Evolutionary conservation across 768 basidiomycete genomes (phyloP), one percentile per base, ranked within the genome.

Genomic region (Paxillus rubicundulus): DNA sequence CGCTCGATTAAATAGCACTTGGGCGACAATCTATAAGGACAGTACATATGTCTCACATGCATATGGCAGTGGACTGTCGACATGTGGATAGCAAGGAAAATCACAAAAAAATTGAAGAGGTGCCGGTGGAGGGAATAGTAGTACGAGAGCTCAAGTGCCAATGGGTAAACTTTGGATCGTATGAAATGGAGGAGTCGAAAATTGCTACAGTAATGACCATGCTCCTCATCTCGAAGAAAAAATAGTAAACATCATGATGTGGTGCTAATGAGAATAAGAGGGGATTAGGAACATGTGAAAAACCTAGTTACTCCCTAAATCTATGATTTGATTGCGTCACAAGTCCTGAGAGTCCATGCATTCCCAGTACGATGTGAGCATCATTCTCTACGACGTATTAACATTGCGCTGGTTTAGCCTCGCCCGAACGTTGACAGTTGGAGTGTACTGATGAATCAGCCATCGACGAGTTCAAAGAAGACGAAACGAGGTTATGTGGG

Each of bases 401-500:
- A 52, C 39, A 51, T 27, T 43, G 49, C 58, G 50, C 43, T 44
- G 30, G 45, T 52, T 49, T 40, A 49, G 49, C 53, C 42, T 37
- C 39, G 36, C 33, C 40, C 47, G 50, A 52, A 55, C 41, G 49
- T 30, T 20, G 39, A 40, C 46, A 48, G 45, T 40, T 52, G 34
- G 56, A 33, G 30, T 50, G 58, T 46, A 54, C 54, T 38, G 45
- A 55, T 24, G 42, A 46, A 49, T 57, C 56, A 49, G 47, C 52
- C 54, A 47, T 43, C 18, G 45, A 34, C 8, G 74, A 77, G 44
- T 77, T 77, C 4, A 74, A 74, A 27, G 77, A 75, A 46, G 80
- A 79, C 37, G 73, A 74, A 36, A 78, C 65, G 43, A 70, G 64
- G 50, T 74, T 75, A 59, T 77, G 80, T 51, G 69, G 63, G 43